Conservation (phyloP, 2,329 filamentous ascomycete genomes). For the Chaetomiaceae sp. region DNA sequence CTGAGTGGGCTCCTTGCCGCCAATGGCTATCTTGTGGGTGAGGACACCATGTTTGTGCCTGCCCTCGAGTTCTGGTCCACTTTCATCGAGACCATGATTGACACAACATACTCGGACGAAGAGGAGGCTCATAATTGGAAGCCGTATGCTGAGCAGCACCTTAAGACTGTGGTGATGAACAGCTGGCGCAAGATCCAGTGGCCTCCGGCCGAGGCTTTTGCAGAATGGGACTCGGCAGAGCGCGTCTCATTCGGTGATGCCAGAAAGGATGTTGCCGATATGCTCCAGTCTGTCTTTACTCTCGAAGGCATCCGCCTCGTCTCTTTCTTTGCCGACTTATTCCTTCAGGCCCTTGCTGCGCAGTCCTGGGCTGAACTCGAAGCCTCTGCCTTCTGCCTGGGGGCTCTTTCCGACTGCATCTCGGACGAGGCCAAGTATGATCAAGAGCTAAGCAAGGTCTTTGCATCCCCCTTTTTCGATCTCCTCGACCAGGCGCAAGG, state of each 20-base stretch:
- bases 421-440: constrained; percentile 56
- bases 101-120: constrained; percentile 50
- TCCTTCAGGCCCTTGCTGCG: constrained; percentile 45
- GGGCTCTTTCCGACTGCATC: constrained; percentile 62
- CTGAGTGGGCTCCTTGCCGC: constrained; percentile 63
- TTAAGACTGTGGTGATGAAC: constrained; percentile 61
- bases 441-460: constrained; percentile 55
- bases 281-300: constrained; percentile 67
- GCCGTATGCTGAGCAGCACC: constrained; percentile 50
- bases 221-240: constrained; percentile 66
- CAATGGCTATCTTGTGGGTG: constrained; percentile 62
- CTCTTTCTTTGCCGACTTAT: constrained; percentile 52
- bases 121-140: constrained; percentile 51
- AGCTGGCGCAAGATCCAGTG: constrained; percentile 68
- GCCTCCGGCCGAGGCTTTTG: constrained; percentile 53
- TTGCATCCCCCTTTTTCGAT: constrained; percentile 55
- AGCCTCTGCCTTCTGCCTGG: constrained; percentile 59
- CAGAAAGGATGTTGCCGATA: constrained; percentile 72
- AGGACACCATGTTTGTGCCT: constrained; percentile 70
- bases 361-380: constrained; percentile 58
- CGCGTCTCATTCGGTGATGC: constrained; percentile 66
- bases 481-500: constrained; percentile 47
- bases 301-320: constrained; percentile 54
- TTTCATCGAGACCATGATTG: constrained; percentile 66
- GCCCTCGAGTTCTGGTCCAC: constrained; percentile 78